These are phyloP conservation scores for carrot (Daucus carota) DNA, from an alignment of 129 eudicot species.

Conservation along the genomic window DNA sequence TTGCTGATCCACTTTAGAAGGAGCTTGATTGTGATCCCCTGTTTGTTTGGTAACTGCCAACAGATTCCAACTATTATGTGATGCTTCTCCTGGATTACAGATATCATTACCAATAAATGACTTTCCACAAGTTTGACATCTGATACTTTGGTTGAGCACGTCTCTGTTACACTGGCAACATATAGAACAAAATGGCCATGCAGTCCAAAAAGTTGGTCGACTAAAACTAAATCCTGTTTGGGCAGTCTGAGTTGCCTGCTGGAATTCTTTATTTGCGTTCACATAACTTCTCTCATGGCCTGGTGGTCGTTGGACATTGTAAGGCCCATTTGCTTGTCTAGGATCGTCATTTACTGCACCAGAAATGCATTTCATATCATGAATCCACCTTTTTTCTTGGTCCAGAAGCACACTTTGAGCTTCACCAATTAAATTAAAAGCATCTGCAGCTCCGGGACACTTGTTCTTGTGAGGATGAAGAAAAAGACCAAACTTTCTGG, in stretches of 20 bases:
- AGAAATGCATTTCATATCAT: slow-evolving; percentile 37
- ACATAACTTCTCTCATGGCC: slow-evolving; percentile 14
- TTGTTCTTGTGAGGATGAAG: slow-evolving; percentile 76
- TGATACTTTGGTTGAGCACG: slow-evolving; percentile 25
- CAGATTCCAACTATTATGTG: slow-evolving; percentile 16
- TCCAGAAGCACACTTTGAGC: slow-evolving; percentile 64
- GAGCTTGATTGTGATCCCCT: slow-evolving; percentile 8
- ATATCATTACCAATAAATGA: slow-evolving; percentile 42
- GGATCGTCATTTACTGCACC: slow-evolving; percentile 17
- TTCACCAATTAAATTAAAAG: slow-evolving; percentile 57
- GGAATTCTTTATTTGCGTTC: neutral
- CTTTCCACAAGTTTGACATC: slow-evolving; percentile 51
- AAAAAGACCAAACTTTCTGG: slow-evolving; percentile 45
- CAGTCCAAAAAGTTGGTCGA: slow-evolving; percentile 36
- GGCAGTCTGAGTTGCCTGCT: too few relatives aligned
- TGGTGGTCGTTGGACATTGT: slow-evolving; percentile 23
- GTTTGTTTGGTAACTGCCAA: slow-evolving; percentile 11
- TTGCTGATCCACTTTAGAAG: slow-evolving; percentile 4
- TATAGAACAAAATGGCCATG: slow-evolving; percentile 48
- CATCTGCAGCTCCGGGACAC: slow-evolving; percentile 56
- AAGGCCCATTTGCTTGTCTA: slow-evolving; percentile 25
- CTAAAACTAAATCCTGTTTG: too few relatives aligned
- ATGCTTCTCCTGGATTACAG: slow-evolving; percentile 14
- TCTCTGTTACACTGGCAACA: slow-evolving; percentile 41
- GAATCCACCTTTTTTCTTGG: slow-evolving; percentile 27